These are phyloP conservation scores for Huntiella omanensis DNA, from an alignment of 2,329 filamentous ascomycete species.

Conservation along the genomic window DNA sequence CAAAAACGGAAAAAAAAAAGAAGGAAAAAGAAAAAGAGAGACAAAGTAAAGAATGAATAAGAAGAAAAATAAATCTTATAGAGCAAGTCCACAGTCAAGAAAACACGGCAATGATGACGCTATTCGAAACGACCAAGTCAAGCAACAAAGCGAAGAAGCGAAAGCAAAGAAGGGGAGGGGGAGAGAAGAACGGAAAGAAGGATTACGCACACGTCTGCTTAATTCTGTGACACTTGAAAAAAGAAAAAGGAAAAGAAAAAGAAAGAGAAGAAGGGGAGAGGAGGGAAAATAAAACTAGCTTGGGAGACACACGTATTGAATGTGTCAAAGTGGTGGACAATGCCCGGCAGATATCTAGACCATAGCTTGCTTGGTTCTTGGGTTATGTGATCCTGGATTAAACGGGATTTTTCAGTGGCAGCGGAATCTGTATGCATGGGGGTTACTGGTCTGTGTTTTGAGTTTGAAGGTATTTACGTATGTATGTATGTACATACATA, in stretches of 20 bases:
- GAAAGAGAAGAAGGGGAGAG: conserved; percentile 2
- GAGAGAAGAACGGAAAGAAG: conserved; percentile 3
- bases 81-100: background rate
- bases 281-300: too few species aligned
- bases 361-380: too few species aligned
- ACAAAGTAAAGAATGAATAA: background rate
- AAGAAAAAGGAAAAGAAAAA: conserved; percentile 11
- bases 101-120: background rate
- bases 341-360: too few species aligned
- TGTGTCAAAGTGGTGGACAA: too few species aligned
- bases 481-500: too few species aligned
- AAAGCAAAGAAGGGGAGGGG: background rate
- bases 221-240: background rate
- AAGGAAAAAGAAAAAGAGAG: background rate
- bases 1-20: background rate
- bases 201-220: background rate
- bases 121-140: background rate
- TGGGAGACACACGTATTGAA: too few species aligned
- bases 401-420: too few species aligned
- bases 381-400: too few species aligned
- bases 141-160: background rate
- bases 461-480: too few species aligned
- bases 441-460: too few species aligned
- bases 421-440: too few species aligned
- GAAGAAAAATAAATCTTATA: conserved; percentile 1